Conservation (phyloP, 257 asterid species). For the Nicotiana knightiana region DNA sequence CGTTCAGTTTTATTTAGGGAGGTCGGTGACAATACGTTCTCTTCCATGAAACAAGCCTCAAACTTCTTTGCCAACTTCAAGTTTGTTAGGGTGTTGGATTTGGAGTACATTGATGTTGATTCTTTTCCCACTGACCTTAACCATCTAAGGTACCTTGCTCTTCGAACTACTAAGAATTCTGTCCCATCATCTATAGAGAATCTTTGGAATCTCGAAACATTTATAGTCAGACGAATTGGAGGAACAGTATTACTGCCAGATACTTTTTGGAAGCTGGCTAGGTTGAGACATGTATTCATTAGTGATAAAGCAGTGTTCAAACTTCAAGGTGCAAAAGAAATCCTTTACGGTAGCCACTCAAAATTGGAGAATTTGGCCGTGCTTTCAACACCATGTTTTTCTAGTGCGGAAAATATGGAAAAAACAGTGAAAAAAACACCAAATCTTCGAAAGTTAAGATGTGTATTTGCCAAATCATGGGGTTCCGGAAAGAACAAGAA, state of each 20-base stretch:
- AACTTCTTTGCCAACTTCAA: neutral
- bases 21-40: neutral
- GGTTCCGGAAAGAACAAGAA: neutral
- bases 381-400: too few relatives aligned
- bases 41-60: neutral
- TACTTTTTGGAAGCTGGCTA: neutral
- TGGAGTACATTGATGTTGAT: neutral
- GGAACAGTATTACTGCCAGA: neutral
- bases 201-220: neutral
- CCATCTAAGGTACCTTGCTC: neutral
- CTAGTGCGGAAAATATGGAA: neutral
- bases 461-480: neutral
- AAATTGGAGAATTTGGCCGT: neutral
- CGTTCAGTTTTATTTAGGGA: neutral
- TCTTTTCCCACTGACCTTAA: neutral
- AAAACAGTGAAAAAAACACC: neutral
- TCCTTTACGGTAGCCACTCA: too few relatives aligned
- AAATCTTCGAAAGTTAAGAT: neutral
- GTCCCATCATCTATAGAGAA: neutral
- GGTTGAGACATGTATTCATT: neutral
- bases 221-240: neutral
- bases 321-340: neutral
- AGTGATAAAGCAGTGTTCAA: too few relatives aligned
- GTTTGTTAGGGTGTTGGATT: neutral
- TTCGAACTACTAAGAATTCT: neutral